phyloP scores from a whole-genome alignment of 768 basidiomycete species.

The Chalciporus chontae region DNA sequence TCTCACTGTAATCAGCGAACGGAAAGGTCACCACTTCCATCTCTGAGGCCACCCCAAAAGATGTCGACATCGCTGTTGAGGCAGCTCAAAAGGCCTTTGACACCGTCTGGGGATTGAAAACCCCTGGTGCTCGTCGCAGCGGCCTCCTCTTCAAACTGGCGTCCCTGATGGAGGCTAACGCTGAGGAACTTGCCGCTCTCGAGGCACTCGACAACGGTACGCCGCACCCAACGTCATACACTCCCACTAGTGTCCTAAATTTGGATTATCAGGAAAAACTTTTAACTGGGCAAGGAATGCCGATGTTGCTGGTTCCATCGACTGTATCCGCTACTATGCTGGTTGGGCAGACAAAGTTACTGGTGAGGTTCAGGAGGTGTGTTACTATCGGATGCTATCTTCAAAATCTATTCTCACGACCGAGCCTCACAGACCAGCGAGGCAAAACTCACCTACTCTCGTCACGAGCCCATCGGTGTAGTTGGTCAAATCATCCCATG shows the following conservation, averaged over 20 bases:
- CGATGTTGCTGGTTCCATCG: constrained; percentile 41
- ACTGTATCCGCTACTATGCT: constrained; percentile 69
- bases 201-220: constrained; percentile 69
- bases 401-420: neutral
- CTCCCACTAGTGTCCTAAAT: neutral
- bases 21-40: constrained; percentile 60
- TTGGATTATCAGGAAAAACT: constrained; percentile 44
- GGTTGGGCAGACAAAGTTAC: constrained; percentile 88
- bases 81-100: constrained; percentile 62
- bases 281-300: constrained; percentile 43
- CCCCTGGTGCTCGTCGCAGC: constrained; percentile 49
- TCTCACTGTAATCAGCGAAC: constrained; percentile 39
- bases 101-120: constrained; percentile 65
- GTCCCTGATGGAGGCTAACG: constrained; percentile 56
- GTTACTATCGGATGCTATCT: neutral
- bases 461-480: constrained; percentile 20
- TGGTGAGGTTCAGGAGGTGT: constrained; percentile 67
- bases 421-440: constrained; percentile 25
- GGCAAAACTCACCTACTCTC: constrained; percentile 13
- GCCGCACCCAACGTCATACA: neutral
- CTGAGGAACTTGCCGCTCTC: constrained; percentile 65
- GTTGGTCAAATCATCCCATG: constrained; percentile 61
- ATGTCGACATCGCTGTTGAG: constrained; percentile 74
- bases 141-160: constrained; percentile 61
- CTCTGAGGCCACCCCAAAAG: constrained; percentile 54